These are phyloP conservation scores for Annulohypoxylon moriforme DNA, from an alignment of 495 filamentous ascomycete species.

Conservation along the genomic window DNA sequence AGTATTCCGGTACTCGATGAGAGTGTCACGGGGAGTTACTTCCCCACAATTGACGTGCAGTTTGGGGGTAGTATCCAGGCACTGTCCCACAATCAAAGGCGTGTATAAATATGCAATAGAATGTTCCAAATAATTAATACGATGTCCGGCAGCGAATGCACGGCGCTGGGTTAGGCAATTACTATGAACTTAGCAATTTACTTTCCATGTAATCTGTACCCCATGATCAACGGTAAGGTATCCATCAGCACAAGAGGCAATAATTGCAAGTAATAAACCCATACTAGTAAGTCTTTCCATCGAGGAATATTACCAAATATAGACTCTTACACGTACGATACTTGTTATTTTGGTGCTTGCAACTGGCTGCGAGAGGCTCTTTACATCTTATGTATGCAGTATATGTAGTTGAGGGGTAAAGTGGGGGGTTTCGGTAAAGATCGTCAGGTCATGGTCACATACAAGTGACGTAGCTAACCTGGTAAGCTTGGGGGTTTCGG, in stretches of 20 bases:
- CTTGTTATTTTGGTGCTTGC: background rate
- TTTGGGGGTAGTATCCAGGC: constrained; percentile 36
- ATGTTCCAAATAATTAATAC: constrained; percentile 19
- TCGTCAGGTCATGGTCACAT: constrained; percentile 44
- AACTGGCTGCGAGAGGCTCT: constrained; percentile 35
- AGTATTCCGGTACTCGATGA: constrained; percentile 1
- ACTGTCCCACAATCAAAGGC: constrained; percentile 32
- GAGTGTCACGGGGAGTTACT: constrained; percentile 34
- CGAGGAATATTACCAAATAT: constrained; percentile 18
- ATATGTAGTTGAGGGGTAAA: constrained; percentile 39
- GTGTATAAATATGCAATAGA: constrained; percentile 30
- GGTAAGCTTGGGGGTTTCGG: constrained; percentile 20
- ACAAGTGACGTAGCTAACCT: constrained; percentile 36
- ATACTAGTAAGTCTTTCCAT: background rate
- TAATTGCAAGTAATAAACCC: background rate
- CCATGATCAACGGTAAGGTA: constrained; percentile 36
- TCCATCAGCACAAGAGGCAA: constrained; percentile 21
- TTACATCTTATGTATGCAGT: constrained; percentile 3
- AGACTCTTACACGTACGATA: constrained; percentile 19
- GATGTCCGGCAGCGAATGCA: constrained; percentile 27
- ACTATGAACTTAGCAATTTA: constrained; percentile 36
- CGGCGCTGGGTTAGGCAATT: constrained; percentile 44
- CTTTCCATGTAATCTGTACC: constrained; percentile 33
- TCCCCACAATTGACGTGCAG: constrained; percentile 44
- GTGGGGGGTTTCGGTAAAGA: constrained; percentile 35